phyloP scores from a whole-genome alignment of 352 stramenopile genomes.

The Phytophthora fragariae region DNA sequence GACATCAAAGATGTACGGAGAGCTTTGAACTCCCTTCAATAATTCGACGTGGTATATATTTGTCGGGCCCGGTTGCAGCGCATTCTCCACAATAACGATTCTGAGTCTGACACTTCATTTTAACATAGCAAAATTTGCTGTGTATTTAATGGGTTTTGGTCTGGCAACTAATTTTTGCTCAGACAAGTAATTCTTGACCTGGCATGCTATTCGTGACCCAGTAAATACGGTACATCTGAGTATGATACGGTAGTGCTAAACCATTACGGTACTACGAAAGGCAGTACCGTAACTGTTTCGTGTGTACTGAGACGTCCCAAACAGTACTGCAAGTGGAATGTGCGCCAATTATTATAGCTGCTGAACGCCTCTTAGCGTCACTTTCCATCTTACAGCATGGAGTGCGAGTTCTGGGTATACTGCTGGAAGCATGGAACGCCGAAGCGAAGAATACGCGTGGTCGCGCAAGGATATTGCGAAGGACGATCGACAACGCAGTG shows the following conservation, averaged over 20 bases:
- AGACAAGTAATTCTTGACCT: background rate
- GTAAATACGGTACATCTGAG: background rate
- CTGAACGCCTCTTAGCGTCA: slow-evolving; percentile 9
- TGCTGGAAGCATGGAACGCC: slow-evolving; percentile 8
- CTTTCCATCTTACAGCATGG: background rate
- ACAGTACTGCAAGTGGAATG: background rate
- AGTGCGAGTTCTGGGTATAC: slow-evolving; percentile 9
- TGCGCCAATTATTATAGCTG: background rate
- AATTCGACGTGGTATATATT: background rate
- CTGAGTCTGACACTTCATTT: background rate
- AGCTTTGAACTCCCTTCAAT: background rate
- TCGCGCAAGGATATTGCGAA: slow-evolving; percentile 4
- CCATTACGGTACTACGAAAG: background rate
- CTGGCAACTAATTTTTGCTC: background rate
- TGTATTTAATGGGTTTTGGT: too few species aligned
- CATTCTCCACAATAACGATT: background rate
- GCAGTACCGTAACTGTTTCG: background rate
- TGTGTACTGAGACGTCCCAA: background rate
- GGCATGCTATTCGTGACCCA: background rate
- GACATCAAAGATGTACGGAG: background rate
- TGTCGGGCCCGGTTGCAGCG: background rate
- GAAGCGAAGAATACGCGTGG: slow-evolving; percentile 1
- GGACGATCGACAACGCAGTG: background rate
- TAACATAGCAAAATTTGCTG: too few species aligned
- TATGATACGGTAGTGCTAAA: background rate